phyloP scores from a whole-genome alignment of 306 rosid genomes.

The Quercus gilva region DNA sequence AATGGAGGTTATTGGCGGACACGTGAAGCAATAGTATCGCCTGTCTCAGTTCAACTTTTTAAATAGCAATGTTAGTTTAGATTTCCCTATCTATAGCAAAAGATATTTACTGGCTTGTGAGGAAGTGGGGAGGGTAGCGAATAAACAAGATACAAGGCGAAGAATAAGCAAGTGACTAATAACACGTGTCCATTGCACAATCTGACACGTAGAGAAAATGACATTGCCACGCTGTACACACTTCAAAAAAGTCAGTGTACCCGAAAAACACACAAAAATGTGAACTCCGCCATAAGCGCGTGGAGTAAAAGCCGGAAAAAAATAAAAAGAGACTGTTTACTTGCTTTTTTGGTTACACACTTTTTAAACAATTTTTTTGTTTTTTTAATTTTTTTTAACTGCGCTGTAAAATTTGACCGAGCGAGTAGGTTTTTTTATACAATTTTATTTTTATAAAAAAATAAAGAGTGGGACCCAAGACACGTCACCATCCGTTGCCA shows the following conservation, averaged over 20 bases:
- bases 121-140: slow-evolving; percentile 33
- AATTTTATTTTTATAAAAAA: neutral
- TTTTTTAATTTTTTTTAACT: slow-evolving; percentile 4
- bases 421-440: neutral
- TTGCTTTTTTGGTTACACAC: slow-evolving; percentile 3
- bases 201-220: slow-evolving; percentile 39
- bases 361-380: neutral
- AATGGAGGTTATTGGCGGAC: neutral
- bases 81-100: neutral
- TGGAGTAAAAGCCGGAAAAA: slow-evolving; percentile 33
- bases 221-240: slow-evolving; percentile 45
- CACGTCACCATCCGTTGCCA: slow-evolving; percentile 57
- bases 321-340: neutral
- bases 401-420: slow-evolving; percentile 34
- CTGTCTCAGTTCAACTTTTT: neutral
- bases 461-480: slow-evolving; percentile 44
- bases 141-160: slow-evolving; percentile 45
- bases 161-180: slow-evolving; percentile 19
- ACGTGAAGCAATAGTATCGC: slow-evolving; percentile 13
- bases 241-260: neutral
- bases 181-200: slow-evolving; percentile 25
- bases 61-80: neutral
- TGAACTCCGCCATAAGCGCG: slow-evolving; percentile 35
- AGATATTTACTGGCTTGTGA: slow-evolving; percentile 30
- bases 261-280: slow-evolving; percentile 18